Percentiles rank a stretch among this genome's conserved stretches.
Conservation (phyloP, 345 rosid species). For the Hibiscus mutabilis region DNA sequence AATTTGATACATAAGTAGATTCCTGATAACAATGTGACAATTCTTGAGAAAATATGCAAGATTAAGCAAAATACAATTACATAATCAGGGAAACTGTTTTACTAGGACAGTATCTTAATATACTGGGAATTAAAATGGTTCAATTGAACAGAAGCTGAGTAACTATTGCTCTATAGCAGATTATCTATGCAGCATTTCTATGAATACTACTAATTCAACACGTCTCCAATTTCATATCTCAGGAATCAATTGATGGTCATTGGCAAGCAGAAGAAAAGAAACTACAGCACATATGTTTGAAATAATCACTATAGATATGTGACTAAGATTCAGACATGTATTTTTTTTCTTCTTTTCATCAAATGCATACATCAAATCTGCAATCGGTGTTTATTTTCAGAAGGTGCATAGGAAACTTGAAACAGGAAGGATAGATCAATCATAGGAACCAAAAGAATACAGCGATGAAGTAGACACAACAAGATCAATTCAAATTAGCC, state of each 20-base stretch:
- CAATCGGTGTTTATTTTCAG: not conserved
- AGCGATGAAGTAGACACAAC: not conserved
- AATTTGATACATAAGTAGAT: constrained; percentile 1
- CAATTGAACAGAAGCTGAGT: not conserved
- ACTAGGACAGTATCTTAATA: not conserved
- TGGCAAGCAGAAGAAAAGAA: not conserved
- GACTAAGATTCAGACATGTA: not conserved
- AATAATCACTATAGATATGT: not conserved
- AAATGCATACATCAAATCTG: not conserved
- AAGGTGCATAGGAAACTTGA: not conserved
- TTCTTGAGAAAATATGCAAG: not conserved
- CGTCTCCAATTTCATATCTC: not conserved
- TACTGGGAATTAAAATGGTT: not conserved
- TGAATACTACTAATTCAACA: not conserved
- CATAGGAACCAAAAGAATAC: not conserved
- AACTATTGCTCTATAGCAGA: not conserved
- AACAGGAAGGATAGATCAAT: not conserved
- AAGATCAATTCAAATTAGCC: not conserved
- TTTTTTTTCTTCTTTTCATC: not conserved
- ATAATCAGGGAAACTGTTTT: not conserved
- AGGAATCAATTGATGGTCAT: not conserved
- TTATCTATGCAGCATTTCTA: not conserved
- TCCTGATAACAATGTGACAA: not conserved
- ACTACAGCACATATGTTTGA: not conserved
- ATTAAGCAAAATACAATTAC: not conserved